phyloP scores from a whole-genome alignment of 2,329 filamentous ascomycete genomes.

The Lomentospora prolificans region DNA sequence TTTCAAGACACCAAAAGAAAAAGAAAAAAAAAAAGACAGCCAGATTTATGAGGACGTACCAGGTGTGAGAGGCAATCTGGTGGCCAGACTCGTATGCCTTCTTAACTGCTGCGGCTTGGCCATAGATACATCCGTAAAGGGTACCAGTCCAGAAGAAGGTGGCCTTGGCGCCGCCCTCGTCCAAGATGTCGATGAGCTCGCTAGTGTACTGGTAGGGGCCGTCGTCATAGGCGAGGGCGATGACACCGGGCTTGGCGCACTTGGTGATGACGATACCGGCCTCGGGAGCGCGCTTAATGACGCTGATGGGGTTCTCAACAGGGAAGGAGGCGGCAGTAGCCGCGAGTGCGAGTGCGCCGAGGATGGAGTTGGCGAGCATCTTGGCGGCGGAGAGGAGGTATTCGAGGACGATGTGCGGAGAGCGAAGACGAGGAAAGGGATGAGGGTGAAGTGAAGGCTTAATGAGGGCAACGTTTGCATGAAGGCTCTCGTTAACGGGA shows the following conservation, averaged over 20 bases:
- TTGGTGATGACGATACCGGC: constrained; percentile 34
- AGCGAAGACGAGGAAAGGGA: not conserved
- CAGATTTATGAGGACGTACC: constrained; percentile 23
- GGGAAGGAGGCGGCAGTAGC: constrained; percentile 20
- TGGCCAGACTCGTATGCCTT: constrained; percentile 40
- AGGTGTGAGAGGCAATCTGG: constrained; percentile 44
- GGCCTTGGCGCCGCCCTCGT: constrained; percentile 36
- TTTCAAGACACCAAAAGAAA: no score
- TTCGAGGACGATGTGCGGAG: not conserved
- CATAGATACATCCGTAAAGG: constrained; percentile 40
- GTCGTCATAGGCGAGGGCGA: constrained; percentile 45
- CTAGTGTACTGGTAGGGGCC: constrained; percentile 40
- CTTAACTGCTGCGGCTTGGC: constrained; percentile 41
- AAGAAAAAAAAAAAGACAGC: no score
- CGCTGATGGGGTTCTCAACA: constrained; percentile 24
- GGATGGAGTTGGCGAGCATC: constrained; percentile 18
- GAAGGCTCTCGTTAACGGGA: no score
- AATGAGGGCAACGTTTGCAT: no score
- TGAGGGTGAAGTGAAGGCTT: not conserved
- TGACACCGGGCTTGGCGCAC: constrained; percentile 31
- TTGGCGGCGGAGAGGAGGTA: constrained; percentile 3
- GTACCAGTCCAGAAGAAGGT: constrained; percentile 46
- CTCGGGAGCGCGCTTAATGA: constrained; percentile 29
- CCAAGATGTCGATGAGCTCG: constrained; percentile 39
- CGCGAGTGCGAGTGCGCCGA: constrained; percentile 18